Evolutionary conservation across 2,329 filamentous ascomycete genomes (phyloP).

Genomic region (Colletotrichum viniferum): DNA sequence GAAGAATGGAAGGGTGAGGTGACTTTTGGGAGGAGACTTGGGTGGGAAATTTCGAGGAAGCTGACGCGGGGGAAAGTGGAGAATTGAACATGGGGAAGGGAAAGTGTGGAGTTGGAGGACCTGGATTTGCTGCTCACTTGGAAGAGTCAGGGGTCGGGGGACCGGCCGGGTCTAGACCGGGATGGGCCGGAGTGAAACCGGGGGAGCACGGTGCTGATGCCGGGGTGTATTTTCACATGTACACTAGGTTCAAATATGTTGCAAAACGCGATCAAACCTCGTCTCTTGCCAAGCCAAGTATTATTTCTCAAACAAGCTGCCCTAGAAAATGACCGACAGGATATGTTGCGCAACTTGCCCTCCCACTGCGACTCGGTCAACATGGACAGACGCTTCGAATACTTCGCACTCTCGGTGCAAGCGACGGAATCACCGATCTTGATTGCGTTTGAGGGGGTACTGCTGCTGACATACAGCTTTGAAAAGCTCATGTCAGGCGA

Average conservation of each 20-base stretch:
- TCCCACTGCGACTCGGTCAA: too few species aligned
- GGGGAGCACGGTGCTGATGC: neutral
- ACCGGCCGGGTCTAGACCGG: neutral
- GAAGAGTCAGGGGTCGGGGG: neutral
- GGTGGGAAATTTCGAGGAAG: neutral
- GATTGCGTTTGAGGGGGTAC: too few species aligned
- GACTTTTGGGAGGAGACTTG: neutral
- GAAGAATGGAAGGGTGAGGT: neutral
- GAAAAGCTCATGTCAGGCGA: too few species aligned
- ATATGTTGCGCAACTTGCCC: neutral
- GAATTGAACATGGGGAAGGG: neutral
- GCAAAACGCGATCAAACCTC: rapidly evolving
- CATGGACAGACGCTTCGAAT: too few species aligned
- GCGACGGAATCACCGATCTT: too few species aligned
- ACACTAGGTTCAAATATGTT: neutral
- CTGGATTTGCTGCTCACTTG: neutral
- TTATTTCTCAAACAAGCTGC: too few species aligned
- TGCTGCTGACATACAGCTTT: too few species aligned
- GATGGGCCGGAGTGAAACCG: neutral
- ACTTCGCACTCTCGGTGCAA: too few species aligned
- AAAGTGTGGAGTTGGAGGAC: neutral
- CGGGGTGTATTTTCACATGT: neutral
- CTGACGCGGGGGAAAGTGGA: neutral
- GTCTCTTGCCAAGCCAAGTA: neutral
- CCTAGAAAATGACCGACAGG: too few species aligned